Base-by-base conservation (phyloP, 176 grass and related monocot genomes). In the Olyra latifolia region DNA sequence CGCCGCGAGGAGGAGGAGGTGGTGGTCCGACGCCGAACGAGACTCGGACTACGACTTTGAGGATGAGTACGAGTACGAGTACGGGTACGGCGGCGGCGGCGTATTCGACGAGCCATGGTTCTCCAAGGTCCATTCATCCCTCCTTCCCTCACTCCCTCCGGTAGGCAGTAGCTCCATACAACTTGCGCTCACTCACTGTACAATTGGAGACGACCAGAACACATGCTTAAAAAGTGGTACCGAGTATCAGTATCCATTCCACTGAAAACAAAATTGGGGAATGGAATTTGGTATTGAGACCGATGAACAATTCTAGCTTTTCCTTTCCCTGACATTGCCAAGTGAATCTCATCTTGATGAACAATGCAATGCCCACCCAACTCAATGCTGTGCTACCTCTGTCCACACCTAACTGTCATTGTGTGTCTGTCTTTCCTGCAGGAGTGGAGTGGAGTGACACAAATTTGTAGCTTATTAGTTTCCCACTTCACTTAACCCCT, bases 81-180 rank as follows among this genome's bases (percentile, higher is more conserved):
- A 75, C 9, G 49, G 56, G 4, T 54, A 75, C 9, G 49, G 56
- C 1, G 58, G 47, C 2, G 44, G 46, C 41, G 73, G 67, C 52
- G 17, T 69, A 53, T 75, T 87, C 63, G 85, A 82, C 53, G 85
- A 87, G 85, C 78, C 85, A 50, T 87, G 85, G 85, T 87, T 87
- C 71, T 53, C 53, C 85, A 87, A 81, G 85, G 85, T 87, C 42
- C 32, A 29, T 5, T 10, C 15, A 19, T 28, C 56, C 22, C n/a
- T 56, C 19, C 50, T 19, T n/a, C 54, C 9, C n/a, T 28, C 56
- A 8, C n/a, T 56, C 3, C 4, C 22, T n/a, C 19, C 56, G 27
- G 50, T n/a, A 53, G 50, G 50, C 50, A 20, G 17, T 53, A 20
- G 42, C 66, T 45, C 12, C 12, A 45, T 59, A 14, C 15, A 5